phyloP scores from a whole-genome alignment of 2,329 filamentous ascomycete genomes.

The Xenosphaeropsis pyriputrescens region DNA sequence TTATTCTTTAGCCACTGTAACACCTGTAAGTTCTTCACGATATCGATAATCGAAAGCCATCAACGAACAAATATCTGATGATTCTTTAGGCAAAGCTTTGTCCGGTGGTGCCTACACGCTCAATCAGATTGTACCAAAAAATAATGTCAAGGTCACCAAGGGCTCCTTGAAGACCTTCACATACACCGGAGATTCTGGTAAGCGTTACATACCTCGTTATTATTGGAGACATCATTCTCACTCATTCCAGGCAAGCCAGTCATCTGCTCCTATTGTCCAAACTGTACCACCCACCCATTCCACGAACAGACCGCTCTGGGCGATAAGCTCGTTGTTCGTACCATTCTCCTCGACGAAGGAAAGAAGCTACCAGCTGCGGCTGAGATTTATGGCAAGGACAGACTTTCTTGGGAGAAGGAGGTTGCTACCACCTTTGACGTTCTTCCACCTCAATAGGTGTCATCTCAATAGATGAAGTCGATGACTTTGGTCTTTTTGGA shows the following conservation, averaged over 20 bases:
- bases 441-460: slow-evolving; percentile 21
- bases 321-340: slow-evolving; percentile 36
- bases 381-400: slow-evolving; percentile 39
- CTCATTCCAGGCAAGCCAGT: slow-evolving; percentile 29
- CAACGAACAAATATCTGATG: slow-evolving; percentile 48
- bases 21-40: slow-evolving; percentile 22
- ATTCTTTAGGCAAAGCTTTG: slow-evolving; percentile 36
- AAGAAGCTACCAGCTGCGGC: slow-evolving; percentile 31
- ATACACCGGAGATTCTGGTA: slow-evolving; percentile 39
- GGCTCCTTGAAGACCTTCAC: slow-evolving; percentile 34
- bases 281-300: slow-evolving; percentile 32
- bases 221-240: slow-evolving; percentile 1
- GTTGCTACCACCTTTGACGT: slow-evolving; percentile 29
- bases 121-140: slow-evolving; percentile 23
- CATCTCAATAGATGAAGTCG: neutral
- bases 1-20: slow-evolving; percentile 31
- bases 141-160: slow-evolving; percentile 33
- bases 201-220: neutral
- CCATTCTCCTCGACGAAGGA: slow-evolving; percentile 28
- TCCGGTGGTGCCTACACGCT: slow-evolving; percentile 49
- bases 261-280: slow-evolving; percentile 41
- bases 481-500: too few relatives aligned
- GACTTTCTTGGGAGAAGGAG: slow-evolving; percentile 34
- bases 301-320: slow-evolving; percentile 37
- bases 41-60: neutral